Evolutionary conservation across 2,329 filamentous ascomycete genomes (phyloP), one percentile per base, ranked within the genome.

Genomic region (Fusarium sororula): DNA sequence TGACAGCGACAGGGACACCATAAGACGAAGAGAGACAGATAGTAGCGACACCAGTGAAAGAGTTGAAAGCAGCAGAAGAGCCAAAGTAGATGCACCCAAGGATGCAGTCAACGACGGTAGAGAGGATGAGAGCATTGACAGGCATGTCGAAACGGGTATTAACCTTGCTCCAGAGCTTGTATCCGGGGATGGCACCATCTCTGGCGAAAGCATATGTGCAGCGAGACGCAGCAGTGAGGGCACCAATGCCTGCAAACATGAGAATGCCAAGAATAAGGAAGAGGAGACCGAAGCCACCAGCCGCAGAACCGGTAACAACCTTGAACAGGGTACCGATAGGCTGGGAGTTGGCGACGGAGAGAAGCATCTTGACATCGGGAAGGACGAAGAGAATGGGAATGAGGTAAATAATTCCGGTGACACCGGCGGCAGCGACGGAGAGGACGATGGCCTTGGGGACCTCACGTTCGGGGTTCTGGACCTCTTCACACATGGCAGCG

Each of bases 21-120:
- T 95, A 95, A 0, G 92, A 94, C 8, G 91, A 90, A 1, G 90
- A 92, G 1, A 95, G 87, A 73, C 92, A 94, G 79, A 95, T 94
- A 9, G 93, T 95, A 3, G 93, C 93, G 2, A 94, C 92, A 35
- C 93, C 92, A 0, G 93, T 95, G 81, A 95, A 95, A 15, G 90
- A 91, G 84, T 92, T 93, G 84, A 95, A 95, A 0, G 93, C 93
- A 0, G 92, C 92, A 1, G 89, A 88, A 3, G 91, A 93, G 15
- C 93, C 93, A 73, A 95, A 94, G 83, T 94, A 95, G 81, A 95
- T 94, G 73, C 93, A 86, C 1, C 93, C 93, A 1, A 95, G 86
- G 17, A 95, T 83, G 74, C 90, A 92, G 80, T 93, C 90, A 48
- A 95, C 89, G 0, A 86, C 79, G 0, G 92, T 91, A 0, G 92